Conservation (phyloP, 768 basidiomycete genomes). For the Dictyophora rubrovolvata region DNA sequence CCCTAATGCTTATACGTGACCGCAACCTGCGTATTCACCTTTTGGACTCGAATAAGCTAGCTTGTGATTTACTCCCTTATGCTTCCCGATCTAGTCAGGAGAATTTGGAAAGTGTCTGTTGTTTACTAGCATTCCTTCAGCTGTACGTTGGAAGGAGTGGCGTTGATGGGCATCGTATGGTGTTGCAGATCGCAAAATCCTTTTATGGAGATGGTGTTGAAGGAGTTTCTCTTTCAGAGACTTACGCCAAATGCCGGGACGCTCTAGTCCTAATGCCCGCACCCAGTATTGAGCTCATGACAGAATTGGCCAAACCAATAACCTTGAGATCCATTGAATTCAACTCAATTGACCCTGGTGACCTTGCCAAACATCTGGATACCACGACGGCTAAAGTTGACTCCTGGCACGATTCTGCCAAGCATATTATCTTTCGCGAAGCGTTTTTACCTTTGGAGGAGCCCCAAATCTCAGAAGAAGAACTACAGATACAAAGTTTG, state of each 20-base stretch:
- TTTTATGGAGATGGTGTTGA: conserved; percentile 36
- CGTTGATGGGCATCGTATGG: conserved; percentile 38
- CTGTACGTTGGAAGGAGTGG: conserved; percentile 67
- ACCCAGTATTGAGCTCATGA: not conserved
- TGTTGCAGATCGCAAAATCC: conserved; percentile 36
- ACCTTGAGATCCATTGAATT: conserved; percentile 50
- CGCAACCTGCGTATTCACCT: conserved; percentile 48
- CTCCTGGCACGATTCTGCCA: conserved; percentile 80
- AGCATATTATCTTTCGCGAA: conserved; percentile 80
- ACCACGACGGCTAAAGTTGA: conserved; percentile 53
- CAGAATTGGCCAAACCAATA: conserved; percentile 6
- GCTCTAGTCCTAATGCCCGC: conserved; percentile 43
- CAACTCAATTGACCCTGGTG: conserved; percentile 63
- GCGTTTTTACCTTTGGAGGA: conserved; percentile 50
- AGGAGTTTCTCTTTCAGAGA: conserved; percentile 39
- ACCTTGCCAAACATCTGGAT: conserved; percentile 27
- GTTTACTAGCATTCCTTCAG: conserved; percentile 74
- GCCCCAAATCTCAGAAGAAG: conserved; percentile 29
- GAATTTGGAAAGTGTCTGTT: conserved; percentile 41
- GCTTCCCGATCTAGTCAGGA: conserved; percentile 16
- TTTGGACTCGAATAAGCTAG: conserved; percentile 47
- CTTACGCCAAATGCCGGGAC: conserved; percentile 56
- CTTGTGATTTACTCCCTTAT: conserved; percentile 29
- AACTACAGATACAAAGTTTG: conserved; percentile 54
- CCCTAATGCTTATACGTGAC: conserved; percentile 35